Evolutionary conservation across 2,329 filamentous ascomycete species (phyloP).

Genomic region (Kalmusia sp.): DNA sequence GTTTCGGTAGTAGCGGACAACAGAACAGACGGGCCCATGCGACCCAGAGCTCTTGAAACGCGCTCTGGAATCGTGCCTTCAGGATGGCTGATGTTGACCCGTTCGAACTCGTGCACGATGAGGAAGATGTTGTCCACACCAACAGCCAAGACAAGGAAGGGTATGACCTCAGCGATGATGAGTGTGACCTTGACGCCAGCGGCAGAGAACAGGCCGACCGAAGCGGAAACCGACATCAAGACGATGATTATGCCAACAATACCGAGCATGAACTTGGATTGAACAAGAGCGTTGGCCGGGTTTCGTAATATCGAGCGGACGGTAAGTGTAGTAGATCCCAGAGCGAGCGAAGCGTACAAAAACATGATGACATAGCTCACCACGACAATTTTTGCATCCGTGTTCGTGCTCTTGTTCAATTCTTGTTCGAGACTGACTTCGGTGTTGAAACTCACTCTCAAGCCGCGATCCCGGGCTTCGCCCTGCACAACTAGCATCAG

Average conservation of each 20-base stretch:
- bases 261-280: constrained; percentile 97
- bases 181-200: constrained; percentile 91
- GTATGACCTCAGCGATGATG: constrained; percentile 98
- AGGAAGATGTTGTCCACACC: constrained; percentile 99
- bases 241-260: constrained; percentile 94
- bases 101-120: constrained; percentile 97
- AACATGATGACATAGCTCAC: constrained; percentile 99
- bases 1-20: constrained; percentile 96
- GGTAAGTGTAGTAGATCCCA: constrained; percentile 86
- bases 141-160: constrained; percentile 93
- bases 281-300: constrained; percentile 83
- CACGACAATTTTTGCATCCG: constrained; percentile 93
- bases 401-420: constrained; percentile 97
- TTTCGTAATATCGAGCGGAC: constrained; percentile 80
- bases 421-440: constrained; percentile 96
- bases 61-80: constrained; percentile 87
- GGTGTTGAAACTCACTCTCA: constrained; percentile 91
- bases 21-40: constrained; percentile 96
- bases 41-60: constrained; percentile 85
- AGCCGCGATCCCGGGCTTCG: constrained; percentile 78
- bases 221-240: constrained; percentile 94
- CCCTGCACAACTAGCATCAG: constrained; percentile 78
- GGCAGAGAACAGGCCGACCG: constrained; percentile 93
- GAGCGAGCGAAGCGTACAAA: constrained; percentile 88
- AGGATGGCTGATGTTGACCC: constrained; percentile 89